A percentile compares a stretch with the other conserved stretches of the same genome.
Conservation (phyloP, 2,329 filamentous ascomycete species). For the Pyrenochaeta sp. region DNA sequence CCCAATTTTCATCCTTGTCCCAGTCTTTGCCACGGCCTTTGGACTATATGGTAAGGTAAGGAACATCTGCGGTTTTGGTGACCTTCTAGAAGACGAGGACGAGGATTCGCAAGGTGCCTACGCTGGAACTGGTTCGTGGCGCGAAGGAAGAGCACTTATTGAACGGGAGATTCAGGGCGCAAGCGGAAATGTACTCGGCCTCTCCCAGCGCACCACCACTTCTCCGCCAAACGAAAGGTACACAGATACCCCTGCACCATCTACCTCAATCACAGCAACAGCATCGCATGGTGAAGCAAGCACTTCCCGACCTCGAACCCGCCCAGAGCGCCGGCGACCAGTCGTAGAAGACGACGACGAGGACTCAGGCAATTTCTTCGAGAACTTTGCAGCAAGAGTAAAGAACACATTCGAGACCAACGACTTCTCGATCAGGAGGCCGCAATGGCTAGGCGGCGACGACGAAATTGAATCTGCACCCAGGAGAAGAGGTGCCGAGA, state of each 20-base stretch:
- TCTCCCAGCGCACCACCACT: conserved; percentile 27
- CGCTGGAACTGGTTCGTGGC: conserved; percentile 84
- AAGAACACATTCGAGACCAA: conserved; percentile 91
- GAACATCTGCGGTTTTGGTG: conserved; percentile 79
- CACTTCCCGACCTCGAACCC: conserved; percentile 3
- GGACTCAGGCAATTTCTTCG: conserved; percentile 83
- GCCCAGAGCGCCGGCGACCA: conserved; percentile 30
- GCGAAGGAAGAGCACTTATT: conserved; percentile 89
- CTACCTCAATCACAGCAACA: background rate
- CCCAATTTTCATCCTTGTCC: conserved; percentile 85
- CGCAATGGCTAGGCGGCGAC: conserved; percentile 79
- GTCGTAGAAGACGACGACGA: conserved; percentile 61
- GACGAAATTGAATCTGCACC: conserved; percentile 32
- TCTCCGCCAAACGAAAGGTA: conserved; percentile 35
- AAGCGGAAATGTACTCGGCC: conserved; percentile 47
- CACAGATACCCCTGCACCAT: conserved; percentile 25
- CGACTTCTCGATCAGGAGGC: conserved; percentile 62
- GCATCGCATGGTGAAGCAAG: conserved; percentile 19
- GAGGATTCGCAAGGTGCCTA: conserved; percentile 69
- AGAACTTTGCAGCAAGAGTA: conserved; percentile 82
- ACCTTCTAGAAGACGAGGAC: conserved; percentile 80
- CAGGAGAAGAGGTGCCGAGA: conserved; percentile 5
- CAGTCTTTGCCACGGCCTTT: conserved; percentile 85
- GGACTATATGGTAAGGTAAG: conserved; percentile 86
- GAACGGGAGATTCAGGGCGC: conserved; percentile 73